A percentile compares a stretch with the other conserved stretches of the same genome.
Conservation (phyloP, 306 rosid genomes). For the Dryas drummondii region DNA sequence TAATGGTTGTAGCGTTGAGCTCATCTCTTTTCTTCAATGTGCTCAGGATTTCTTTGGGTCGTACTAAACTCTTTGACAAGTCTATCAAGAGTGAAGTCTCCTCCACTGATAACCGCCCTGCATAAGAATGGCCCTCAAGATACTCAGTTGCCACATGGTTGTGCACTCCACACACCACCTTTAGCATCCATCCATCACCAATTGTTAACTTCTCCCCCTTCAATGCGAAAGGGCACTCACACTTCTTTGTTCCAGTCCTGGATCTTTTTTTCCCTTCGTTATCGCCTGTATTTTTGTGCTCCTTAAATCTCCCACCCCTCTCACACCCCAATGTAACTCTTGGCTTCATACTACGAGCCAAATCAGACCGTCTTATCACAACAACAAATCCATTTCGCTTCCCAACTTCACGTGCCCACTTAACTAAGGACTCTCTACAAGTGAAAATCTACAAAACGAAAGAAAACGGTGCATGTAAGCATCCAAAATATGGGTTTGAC, state of each 20-base stretch:
- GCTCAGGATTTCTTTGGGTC: slow-evolving; percentile 35
- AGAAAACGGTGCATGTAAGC: background rate
- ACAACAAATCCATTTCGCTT: slow-evolving; percentile 32
- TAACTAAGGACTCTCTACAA: slow-evolving; percentile 29
- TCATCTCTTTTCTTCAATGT: slow-evolving; percentile 30
- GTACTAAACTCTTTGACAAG: slow-evolving; percentile 29
- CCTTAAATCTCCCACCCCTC: slow-evolving; percentile 30
- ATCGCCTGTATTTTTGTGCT: slow-evolving; percentile 10
- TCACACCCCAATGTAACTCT: slow-evolving; percentile 35
- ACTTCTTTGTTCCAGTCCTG: slow-evolving; percentile 31
- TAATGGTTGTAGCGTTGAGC: slow-evolving; percentile 27
- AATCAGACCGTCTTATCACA: slow-evolving; percentile 28
- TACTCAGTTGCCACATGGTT: slow-evolving; percentile 24
- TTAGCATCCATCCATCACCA: slow-evolving; percentile 29
- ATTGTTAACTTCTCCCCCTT: slow-evolving; percentile 25
- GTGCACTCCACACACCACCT: slow-evolving; percentile 30
- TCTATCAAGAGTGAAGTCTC: slow-evolving; percentile 23
- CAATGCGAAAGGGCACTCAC: slow-evolving; percentile 31
- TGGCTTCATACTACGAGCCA: slow-evolving; percentile 27
- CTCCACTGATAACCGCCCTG: slow-evolving; percentile 27
- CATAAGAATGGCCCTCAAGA: slow-evolving; percentile 28
- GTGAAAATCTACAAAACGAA: slow-evolving; percentile 27
- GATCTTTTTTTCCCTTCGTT: slow-evolving; percentile 6
- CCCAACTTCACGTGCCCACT: slow-evolving; percentile 31
- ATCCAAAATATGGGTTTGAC: background rate